A percentile compares a stretch with the other conserved stretches of the same genome.
Conservation (phyloP, 345 rosid genomes). For the Linum tenue region DNA sequence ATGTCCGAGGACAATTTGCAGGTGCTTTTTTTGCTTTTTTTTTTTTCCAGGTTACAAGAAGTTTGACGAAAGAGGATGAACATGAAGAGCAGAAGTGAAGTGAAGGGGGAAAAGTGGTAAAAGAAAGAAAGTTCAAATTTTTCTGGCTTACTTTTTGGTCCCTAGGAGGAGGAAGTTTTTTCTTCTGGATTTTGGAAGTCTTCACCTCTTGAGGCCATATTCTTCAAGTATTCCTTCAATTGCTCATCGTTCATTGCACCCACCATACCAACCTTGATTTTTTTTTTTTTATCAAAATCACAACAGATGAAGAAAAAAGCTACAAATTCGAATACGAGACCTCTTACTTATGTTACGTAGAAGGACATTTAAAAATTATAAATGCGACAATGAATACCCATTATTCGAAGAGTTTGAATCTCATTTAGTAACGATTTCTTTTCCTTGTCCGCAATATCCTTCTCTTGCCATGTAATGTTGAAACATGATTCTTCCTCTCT, state of each 20-base stretch:
- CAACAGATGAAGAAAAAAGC: background rate
- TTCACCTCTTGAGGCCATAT: slow-evolving; percentile 23
- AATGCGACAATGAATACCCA: slow-evolving; percentile 15
- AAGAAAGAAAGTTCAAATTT: too few species aligned
- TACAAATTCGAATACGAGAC: too few species aligned
- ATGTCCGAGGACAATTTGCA: too few species aligned
- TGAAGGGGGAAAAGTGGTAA: slow-evolving; percentile 7
- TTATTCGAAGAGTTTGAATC: slow-evolving; percentile 16
- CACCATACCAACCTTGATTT: slow-evolving; percentile 16
- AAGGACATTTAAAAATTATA: too few species aligned
- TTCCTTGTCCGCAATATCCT: slow-evolving; percentile 20
- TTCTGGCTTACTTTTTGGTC: slow-evolving; percentile 15
- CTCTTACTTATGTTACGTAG: too few species aligned
- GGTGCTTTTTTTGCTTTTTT: too few species aligned
- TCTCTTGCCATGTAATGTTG: slow-evolving; percentile 13
- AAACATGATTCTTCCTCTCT: background rate
- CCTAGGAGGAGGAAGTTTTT: slow-evolving; percentile 2
- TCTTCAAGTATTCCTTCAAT: slow-evolving; percentile 23
- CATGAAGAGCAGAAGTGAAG: too few species aligned
- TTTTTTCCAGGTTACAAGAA: too few species aligned
- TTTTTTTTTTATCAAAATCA: background rate
- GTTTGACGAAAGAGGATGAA: too few species aligned
- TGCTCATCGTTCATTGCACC: slow-evolving; percentile 29
- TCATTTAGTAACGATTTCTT: slow-evolving; percentile 14
- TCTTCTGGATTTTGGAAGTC: slow-evolving; percentile 17